Evolutionary conservation across 208 protist genomes (phyloP), one percentile per base, ranked within the genome.

Genomic region (Wallacemonas sp.): DNA sequence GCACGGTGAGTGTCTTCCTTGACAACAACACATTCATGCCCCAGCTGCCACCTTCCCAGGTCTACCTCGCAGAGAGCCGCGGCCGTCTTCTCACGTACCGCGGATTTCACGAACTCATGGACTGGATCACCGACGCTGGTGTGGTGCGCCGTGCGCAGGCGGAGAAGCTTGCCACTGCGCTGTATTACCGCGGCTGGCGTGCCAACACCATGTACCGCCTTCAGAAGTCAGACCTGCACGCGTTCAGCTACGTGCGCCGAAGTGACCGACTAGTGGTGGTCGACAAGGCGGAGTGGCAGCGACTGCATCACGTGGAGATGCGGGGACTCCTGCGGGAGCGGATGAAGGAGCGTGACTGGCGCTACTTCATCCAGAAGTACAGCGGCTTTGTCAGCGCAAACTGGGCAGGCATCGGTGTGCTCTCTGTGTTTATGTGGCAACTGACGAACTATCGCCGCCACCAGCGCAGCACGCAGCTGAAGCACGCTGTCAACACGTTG

Each of bases 1-100:
- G 90, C 39, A 93, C 90, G 2, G 73, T 92, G 38, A 81, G 78
- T 10, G 87, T 93, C 3, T 68, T 95, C 27, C 65, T 95, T 30
- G 90, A 95, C 71, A 89, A 92, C 76, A 83, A 90, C 67, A 79
- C 63, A 19, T 93, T 89, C 48, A 79, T 85, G 42, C 34, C 69
- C 21, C 76, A 79, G 39, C 78, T 95, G 30, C 74, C 83, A 26
- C 86, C 77, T 36, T 68, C 77, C 26, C 66, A 77, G 45, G 76
- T 95, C 9, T 77, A 65, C 37, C 68, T 93, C 0, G 76, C 80
- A 1, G 81, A 92, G 52, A 85, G 85, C n/a, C 83, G 85, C 41
- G 85, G 77, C 1, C 83, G 79, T 55, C 82, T 88, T 46, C 79
- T 72, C 1, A 39, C 60, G 4, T 55, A 72, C 32, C 48, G 45